Evolutionary conservation across 768 basidiomycete species (phyloP), one percentile per base, ranked within the genome.

Genomic region (Tulasnella sp.): DNA sequence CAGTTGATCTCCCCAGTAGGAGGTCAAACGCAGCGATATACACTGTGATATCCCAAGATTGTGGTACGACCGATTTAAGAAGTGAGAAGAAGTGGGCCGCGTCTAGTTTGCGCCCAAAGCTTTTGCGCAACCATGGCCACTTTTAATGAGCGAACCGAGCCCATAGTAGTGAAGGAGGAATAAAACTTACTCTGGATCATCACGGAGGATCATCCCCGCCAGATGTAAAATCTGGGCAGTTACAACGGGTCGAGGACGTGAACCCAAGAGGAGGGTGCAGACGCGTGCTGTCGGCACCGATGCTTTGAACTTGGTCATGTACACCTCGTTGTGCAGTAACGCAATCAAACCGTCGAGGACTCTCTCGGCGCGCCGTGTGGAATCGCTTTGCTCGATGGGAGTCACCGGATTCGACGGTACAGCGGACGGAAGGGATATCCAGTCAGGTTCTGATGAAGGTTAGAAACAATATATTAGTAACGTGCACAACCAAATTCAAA

Each of bases 51-150:
- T 84, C 77, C 92, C 92, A 94, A 0, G 71, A 71, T 5, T 66
- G 58, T 0, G 90, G 86, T 19, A 93, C 66, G 25, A 84, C 78
- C 2, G 75, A 76, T 67, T 82, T 84, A 34, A 94, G 68, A 2
- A 85, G 75, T 48, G 75, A 81, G 85, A 91, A 94, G 8, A 92
- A 92, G 53, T 83, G 84, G 38, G 87, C 82, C 0, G 86, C 73
- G 68, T 93, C 92, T 64, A 94, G 91, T 65, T 87, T 91, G 57
- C 84, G 76, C 48, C 73, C 77, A 72, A 92, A 96, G 1, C 82
- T 59, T 30, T 22, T 50, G 15, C 27, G 31, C 8, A 60, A 38
- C 34, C 9, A 48, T 60, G 29, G 25, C 27, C 19, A n/a, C n/a
- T n/a, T n/a, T n/a, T n/a, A n/a, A n/a, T n/a, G 43, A 53, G 17